Evolutionary conservation across 306 rosid species (phyloP).

Genomic region (Quillaja saponaria): DNA sequence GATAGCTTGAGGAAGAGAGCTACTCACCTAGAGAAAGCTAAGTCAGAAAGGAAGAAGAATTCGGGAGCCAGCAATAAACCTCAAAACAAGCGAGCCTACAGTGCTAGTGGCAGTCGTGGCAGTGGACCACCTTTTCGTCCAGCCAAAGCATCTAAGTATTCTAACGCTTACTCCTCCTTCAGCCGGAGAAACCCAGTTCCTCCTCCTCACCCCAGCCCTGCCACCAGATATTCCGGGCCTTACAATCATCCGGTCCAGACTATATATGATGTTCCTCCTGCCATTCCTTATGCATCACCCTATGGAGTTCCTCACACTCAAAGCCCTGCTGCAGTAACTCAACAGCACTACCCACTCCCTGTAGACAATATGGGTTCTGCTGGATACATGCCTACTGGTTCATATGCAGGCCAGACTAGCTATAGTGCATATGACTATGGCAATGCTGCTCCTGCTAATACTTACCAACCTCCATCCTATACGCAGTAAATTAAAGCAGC

Average conservation of each 20-base stretch:
- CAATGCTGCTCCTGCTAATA: conserved; percentile 40
- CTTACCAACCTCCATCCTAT: conserved; percentile 56
- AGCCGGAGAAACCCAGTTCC: conserved; percentile 55
- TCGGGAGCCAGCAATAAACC: conserved; percentile 47
- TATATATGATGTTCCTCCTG: conserved; percentile 47
- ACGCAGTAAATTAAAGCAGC: conserved; percentile 37
- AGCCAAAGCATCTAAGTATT: conserved; percentile 54
- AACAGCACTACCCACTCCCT: conserved; percentile 62
- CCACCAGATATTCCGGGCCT: conserved; percentile 55
- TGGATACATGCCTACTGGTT: conserved; percentile 41
- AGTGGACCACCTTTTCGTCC: conserved; percentile 54
- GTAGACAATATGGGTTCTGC: conserved; percentile 46
- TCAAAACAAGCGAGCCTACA: conserved; percentile 49
- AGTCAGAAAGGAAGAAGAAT: conserved; percentile 63
- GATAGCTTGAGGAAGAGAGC: conserved; percentile 57
- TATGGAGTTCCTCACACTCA: conserved; percentile 55
- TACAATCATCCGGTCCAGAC: conserved; percentile 54
- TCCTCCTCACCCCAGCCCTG: conserved; percentile 61
- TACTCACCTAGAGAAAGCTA: conserved; percentile 53
- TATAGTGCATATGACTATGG: conserved; percentile 55
- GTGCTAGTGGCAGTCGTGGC: conserved; percentile 40
- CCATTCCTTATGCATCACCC: conserved; percentile 50
- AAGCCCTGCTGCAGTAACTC: conserved; percentile 60
- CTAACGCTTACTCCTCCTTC: conserved; percentile 48
- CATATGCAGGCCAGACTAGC: conserved; percentile 61